phyloP scores from a whole-genome alignment of 2,329 filamentous ascomycete genomes.

The Neobulgaria alba region DNA sequence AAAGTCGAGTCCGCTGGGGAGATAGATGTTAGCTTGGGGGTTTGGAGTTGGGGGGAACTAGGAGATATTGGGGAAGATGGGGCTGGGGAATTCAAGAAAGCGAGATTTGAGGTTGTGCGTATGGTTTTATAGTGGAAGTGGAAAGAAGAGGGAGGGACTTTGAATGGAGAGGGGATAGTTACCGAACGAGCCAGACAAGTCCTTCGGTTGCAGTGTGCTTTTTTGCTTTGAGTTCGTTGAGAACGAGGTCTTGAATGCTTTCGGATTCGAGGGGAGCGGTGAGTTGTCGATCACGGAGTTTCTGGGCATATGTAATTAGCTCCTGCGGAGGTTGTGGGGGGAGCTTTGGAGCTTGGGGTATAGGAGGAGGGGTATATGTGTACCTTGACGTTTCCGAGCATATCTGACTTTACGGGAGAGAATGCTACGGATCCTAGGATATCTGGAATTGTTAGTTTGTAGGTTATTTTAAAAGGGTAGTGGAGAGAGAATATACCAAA shows the following conservation, averaged over 20 bases:
- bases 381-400: constrained; percentile 87
- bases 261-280: constrained; percentile 71
- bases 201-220: constrained; percentile 86
- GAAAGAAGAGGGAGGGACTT: neutral
- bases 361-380: constrained; percentile 10
- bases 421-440: constrained; percentile 67
- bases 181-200: constrained; percentile 85
- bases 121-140: no score
- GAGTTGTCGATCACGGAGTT: constrained; percentile 77
- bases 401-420: constrained; percentile 82
- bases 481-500: constrained; percentile 57
- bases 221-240: constrained; percentile 82
- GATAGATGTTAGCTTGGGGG: constrained; percentile 5
- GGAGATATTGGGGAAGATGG: no score
- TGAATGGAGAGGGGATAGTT: constrained; percentile 26
- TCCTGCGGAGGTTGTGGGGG: no score
- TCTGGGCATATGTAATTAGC: no score
- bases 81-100: no score
- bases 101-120: no score
- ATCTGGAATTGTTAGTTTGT: constrained; percentile 34
- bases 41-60: neutral
- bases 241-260: constrained; percentile 75
- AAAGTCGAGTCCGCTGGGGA: constrained; percentile 77
- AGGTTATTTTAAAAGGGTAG: neutral
- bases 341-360: constrained; percentile 3